These are phyloP conservation scores for Gaeumannomyces tritici DNA, from an alignment of 2,329 filamentous ascomycete genomes.

Conservation along the genomic window DNA sequence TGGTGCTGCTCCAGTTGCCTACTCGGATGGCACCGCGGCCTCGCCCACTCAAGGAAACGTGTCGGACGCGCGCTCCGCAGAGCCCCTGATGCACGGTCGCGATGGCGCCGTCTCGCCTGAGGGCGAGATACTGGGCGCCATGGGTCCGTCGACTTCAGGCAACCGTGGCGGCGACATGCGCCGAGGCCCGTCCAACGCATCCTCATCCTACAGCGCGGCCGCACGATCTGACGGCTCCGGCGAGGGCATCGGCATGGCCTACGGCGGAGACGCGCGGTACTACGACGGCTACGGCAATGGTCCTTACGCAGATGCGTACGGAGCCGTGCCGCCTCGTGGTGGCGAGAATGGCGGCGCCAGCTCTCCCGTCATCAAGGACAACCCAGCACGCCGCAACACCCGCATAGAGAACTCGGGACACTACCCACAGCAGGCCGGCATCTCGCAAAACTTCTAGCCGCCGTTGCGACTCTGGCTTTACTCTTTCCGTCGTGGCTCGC, in stretches of 20 bases:
- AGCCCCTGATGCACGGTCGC: constrained; percentile 41
- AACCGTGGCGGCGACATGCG: constrained; percentile 64
- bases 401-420: constrained; percentile 86
- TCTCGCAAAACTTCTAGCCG: constrained; percentile 86
- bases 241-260: constrained; percentile 37
- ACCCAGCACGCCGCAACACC: constrained; percentile 84
- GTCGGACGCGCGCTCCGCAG: constrained; percentile 62
- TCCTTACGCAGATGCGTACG: constrained; percentile 40
- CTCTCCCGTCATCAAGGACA: constrained; percentile 77
- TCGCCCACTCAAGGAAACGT: constrained; percentile 56
- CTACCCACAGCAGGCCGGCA: constrained; percentile 86
- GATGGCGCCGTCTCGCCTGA: constrained; percentile 50
- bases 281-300: constrained; percentile 51
- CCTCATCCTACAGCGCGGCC: constrained; percentile 84
- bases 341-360: constrained; percentile 40
- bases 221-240: constrained; percentile 61
- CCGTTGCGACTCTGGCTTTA: neutral
- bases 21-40: constrained; percentile 55
- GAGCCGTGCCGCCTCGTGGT: constrained; percentile 22
- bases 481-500: neutral
- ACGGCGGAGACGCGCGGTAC: constrained; percentile 38
- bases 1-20: constrained; percentile 51
- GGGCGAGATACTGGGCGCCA: constrained; percentile 72
- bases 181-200: constrained; percentile 88
- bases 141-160: constrained; percentile 61